Conservation (phyloP, 139 green algal species). For the Medakamo hakoo region DNA sequence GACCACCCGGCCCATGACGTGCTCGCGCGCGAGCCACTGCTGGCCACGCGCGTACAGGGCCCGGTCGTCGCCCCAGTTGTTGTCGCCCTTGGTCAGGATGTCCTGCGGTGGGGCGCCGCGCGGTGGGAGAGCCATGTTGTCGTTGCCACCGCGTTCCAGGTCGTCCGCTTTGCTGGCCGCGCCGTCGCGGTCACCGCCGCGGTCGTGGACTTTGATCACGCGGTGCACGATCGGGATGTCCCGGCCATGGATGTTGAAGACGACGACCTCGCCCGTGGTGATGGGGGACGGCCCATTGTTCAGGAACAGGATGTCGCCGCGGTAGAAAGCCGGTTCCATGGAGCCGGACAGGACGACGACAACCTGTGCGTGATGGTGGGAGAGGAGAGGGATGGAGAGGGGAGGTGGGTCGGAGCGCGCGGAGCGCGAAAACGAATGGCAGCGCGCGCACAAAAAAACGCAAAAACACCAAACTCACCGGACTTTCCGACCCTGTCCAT, state of each 20-base stretch:
- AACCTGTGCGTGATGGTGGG: slow-evolving; percentile 61
- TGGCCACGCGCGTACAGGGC: slow-evolving; percentile 73
- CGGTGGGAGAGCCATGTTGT: not conserved
- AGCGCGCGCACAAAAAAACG: too few species aligned
- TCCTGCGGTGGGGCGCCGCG: not conserved
- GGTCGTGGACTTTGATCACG: slow-evolving; percentile 72
- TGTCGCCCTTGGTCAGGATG: slow-evolving; percentile 61
- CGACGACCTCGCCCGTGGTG: slow-evolving; percentile 51
- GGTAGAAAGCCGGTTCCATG: slow-evolving; percentile 95
- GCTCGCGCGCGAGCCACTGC: slow-evolving; percentile 66
- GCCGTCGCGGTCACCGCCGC: slow-evolving; percentile 9
- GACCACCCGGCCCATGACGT: slow-evolving; percentile 91
- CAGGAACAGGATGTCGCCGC: slow-evolving; percentile 96
- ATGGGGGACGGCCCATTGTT: slow-evolving; percentile 45
- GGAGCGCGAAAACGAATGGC: not conserved
- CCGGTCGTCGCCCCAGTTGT: slow-evolving; percentile 88
- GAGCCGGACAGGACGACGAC: slow-evolving; percentile 93
- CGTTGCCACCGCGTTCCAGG: too few species aligned
- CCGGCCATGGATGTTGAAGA: slow-evolving; percentile 85
- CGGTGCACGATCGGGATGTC: slow-evolving; percentile 97
- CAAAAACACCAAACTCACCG: too few species aligned
- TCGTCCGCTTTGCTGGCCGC: slow-evolving; percentile 86
- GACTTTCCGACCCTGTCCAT: slow-evolving; percentile 83
- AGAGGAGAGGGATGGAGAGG: not conserved
- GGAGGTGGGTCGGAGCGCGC: not conserved